These are phyloP conservation scores for Thuja plicata DNA, from an alignment of 83 land plant genomes.

Conservation along the genomic window DNA sequence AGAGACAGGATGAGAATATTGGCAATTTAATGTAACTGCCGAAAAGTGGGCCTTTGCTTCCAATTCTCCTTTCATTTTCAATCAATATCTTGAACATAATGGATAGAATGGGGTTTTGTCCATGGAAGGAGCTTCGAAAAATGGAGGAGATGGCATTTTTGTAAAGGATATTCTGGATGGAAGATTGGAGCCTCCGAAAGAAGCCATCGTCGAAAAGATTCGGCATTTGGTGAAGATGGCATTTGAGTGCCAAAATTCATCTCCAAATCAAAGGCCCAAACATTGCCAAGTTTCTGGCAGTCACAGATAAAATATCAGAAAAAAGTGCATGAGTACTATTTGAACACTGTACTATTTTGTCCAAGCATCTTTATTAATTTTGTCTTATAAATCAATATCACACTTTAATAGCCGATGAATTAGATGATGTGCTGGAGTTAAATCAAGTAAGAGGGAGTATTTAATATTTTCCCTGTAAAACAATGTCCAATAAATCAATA, in stretches of 20 bases:
- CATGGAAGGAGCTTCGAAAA: too few relatives aligned
- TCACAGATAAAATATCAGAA: neutral
- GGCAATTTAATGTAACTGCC: too few relatives aligned
- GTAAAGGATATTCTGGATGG: neutral
- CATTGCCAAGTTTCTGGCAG: neutral
- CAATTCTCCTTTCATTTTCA: too few relatives aligned
- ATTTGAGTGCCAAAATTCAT: neutral
- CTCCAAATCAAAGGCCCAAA: neutral
- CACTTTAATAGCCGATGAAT: too few relatives aligned
- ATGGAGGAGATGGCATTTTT: neutral
- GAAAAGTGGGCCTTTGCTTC: too few relatives aligned
- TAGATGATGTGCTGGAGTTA: too few relatives aligned
- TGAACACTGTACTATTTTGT: too few relatives aligned
- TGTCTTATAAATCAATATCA: too few relatives aligned
- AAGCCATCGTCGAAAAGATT: neutral
- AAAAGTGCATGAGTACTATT: slow-evolving; percentile 5
- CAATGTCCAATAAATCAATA: neutral
- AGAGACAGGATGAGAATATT: neutral
- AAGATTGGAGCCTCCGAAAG: neutral
- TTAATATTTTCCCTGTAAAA: neutral
- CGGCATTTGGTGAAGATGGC: neutral
- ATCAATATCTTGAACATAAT: too few relatives aligned
- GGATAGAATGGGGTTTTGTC: too few relatives aligned
- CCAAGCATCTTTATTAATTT: too few relatives aligned
- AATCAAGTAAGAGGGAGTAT: too few relatives aligned